Conservation (phyloP, 306 rosid species). For the Carpinus fangiana region DNA sequence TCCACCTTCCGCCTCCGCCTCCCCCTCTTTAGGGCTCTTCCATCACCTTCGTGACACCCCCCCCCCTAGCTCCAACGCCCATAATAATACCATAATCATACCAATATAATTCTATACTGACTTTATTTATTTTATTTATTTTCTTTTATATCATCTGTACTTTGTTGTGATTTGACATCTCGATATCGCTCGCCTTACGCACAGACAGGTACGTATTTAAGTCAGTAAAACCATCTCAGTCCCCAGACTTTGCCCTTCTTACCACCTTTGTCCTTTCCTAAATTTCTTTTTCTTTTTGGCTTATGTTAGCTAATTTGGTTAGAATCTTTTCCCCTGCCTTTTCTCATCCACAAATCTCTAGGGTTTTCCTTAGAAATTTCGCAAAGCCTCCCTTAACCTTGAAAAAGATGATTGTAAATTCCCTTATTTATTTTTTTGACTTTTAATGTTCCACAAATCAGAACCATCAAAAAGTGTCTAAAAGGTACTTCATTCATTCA, state of each 20-base stretch:
- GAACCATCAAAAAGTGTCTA: slow-evolving; percentile 51
- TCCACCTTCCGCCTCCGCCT: slow-evolving; percentile 25
- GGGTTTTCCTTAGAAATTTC: slow-evolving; percentile 31
- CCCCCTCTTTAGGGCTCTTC: slow-evolving; percentile 59
- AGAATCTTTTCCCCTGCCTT: slow-evolving; percentile 43
- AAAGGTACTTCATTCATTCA: slow-evolving; percentile 36
- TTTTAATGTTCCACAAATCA: slow-evolving; percentile 34
- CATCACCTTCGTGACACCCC: slow-evolving; percentile 24
- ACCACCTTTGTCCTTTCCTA: slow-evolving; percentile 87
- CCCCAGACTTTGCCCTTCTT: slow-evolving; percentile 56
- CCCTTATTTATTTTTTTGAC: slow-evolving; percentile 10
- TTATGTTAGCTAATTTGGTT: slow-evolving; percentile 56
- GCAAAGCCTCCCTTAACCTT: slow-evolving; percentile 18
- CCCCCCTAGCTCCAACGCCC: slow-evolving; percentile 43
- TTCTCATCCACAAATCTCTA: slow-evolving; percentile 29
- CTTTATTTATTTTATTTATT: not conserved
- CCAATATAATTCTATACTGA: not conserved
- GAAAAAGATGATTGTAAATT: slow-evolving; percentile 42
- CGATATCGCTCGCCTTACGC: slow-evolving; percentile 71
- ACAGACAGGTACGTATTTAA: slow-evolving; percentile 74
- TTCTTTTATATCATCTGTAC: slow-evolving; percentile 15
- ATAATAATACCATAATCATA: slow-evolving; percentile 44
- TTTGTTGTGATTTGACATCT: slow-evolving; percentile 85
- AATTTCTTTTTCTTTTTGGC: slow-evolving; percentile 53
- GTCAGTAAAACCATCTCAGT: slow-evolving; percentile 68